A percentile compares a stretch with the other conserved stretches of the same genome.
Conservation (phyloP, 1,284 basidiomycete genomes). For the Pyrrhoderma lamaoense region DNA sequence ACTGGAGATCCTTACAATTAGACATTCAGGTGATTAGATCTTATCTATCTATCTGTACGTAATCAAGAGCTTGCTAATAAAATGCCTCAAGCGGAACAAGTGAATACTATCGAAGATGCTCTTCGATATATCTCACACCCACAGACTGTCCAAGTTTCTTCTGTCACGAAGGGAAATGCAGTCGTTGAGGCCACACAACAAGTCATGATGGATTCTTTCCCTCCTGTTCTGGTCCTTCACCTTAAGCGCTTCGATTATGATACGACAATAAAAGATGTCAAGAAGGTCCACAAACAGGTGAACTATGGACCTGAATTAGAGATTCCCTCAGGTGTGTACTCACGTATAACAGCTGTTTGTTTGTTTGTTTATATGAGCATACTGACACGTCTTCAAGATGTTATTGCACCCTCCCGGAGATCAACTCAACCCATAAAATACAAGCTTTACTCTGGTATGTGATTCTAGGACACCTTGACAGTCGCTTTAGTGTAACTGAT, state of each 20-base stretch:
- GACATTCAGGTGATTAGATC: constrained; percentile 69
- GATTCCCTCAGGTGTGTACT: constrained; percentile 58
- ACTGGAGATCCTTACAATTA: constrained; percentile 84
- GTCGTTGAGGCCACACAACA: constrained; percentile 83
- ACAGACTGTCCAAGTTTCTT: constrained; percentile 74
- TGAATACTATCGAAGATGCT: constrained; percentile 80
- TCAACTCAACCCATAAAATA: constrained; percentile 53
- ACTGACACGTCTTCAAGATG: no score
- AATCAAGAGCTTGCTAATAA: constrained; percentile 6
- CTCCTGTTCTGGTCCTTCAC: constrained; percentile 84
- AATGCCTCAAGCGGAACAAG: no score
- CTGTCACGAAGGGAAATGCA: constrained; percentile 46
- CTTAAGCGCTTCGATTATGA: constrained; percentile 94
- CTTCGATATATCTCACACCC: constrained; percentile 74
- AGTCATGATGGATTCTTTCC: constrained; percentile 80
- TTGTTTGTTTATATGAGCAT: no score
- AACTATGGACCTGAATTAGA: constrained; percentile 74
- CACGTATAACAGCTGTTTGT: no score
- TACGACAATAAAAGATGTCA: constrained; percentile 66
- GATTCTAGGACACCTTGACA: no score
- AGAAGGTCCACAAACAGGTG: constrained; percentile 83
- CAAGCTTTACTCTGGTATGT: constrained; percentile 80
- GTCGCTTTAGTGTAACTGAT: neutral
- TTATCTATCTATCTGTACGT: constrained; percentile 2
- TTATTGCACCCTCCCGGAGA: constrained; percentile 55